phyloP scores from a whole-genome alignment of 495 filamentous ascomycete species.

The Viridothelium virens region DNA sequence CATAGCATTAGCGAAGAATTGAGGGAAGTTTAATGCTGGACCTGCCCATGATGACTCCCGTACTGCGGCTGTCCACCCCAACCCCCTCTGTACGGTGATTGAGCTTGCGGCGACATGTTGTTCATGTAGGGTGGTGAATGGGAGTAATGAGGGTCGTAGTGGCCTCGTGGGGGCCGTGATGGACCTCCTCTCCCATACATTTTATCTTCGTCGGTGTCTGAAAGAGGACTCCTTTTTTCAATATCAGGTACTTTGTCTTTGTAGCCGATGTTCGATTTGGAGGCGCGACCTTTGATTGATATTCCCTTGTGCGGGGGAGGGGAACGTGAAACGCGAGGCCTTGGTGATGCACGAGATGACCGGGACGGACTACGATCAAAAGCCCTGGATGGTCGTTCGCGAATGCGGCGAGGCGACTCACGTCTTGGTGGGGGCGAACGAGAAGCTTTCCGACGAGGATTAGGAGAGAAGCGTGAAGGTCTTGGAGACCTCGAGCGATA shows the following conservation, averaged over 20 bases:
- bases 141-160: slow-evolving; percentile 18
- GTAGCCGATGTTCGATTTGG: background rate
- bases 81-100: slow-evolving; percentile 58
- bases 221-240: background rate
- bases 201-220: background rate
- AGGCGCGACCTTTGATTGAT: background rate
- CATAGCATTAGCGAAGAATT: slow-evolving; percentile 18
- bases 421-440: background rate
- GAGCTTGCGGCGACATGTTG: slow-evolving; percentile 46
- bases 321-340: slow-evolving; percentile 3
- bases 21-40: background rate
- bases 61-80: slow-evolving; percentile 51
- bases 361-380: slow-evolving; percentile 6
- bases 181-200: slow-evolving; percentile 13
- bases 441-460: slow-evolving; percentile 2
- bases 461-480: background rate
- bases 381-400: background rate
- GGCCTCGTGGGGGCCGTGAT: slow-evolving; percentile 20
- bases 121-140: slow-evolving; percentile 31
- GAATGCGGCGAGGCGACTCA: background rate
- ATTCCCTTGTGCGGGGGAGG: background rate
- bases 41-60: slow-evolving; percentile 55
- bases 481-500: background rate
- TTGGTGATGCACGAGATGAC: slow-evolving; percentile 8
- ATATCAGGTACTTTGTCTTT: background rate